Base-by-base conservation (phyloP, 331 rosid genomes). In the Malus hybrid region DNA sequence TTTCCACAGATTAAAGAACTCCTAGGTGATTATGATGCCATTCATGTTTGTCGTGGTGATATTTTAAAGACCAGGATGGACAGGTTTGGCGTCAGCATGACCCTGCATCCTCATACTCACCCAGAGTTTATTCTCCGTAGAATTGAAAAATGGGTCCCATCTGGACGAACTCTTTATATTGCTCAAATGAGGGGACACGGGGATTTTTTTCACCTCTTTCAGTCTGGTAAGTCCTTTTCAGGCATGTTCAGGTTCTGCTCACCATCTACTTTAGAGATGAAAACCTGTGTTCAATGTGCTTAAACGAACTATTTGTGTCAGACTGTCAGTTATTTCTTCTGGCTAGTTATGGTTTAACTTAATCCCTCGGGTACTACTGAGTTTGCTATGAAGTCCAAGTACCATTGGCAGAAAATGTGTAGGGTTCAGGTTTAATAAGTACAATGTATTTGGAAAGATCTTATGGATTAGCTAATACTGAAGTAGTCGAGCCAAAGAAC, bases 11-110 rank as follows among this genome's bases (percentile, higher is more conserved):
- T 91, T 75, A 87, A 86, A 66, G 84, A 72, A 18, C 72, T 39
- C 32, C 96, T 86, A 32, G 90, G 91, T 24, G 87, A 91, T 64
- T 91, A 87, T 74, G 91, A 88, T 64, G 97, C 97, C 81, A 89
- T 95, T 71, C 99, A 95, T 84, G 99, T 92, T 80, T 96, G 97
- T 69, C 99, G 97, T 12, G 99, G 99, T 24, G 99, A 95, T 84
- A 92, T 88, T 83, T 76, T 95, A 79, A 95, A 90, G 83, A 95
- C 87, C 32, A 86, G 99, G 88, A 95, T 83, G 83, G 99, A 95
- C 81, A 85, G 96, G 79, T 85, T 86, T 83, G 99, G 97, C 34
- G 90, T 89, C 69, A 81, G 74, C 4, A 87, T 93, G 86, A 87
- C 81, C 82, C 82, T 90, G 77, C 94, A 86, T 76, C 99, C 99